Evolutionary conservation across 2,329 filamentous ascomycete genomes (phyloP), one percentile per base, ranked within the genome.

Genomic region (Juglanconis oblonga): DNA sequence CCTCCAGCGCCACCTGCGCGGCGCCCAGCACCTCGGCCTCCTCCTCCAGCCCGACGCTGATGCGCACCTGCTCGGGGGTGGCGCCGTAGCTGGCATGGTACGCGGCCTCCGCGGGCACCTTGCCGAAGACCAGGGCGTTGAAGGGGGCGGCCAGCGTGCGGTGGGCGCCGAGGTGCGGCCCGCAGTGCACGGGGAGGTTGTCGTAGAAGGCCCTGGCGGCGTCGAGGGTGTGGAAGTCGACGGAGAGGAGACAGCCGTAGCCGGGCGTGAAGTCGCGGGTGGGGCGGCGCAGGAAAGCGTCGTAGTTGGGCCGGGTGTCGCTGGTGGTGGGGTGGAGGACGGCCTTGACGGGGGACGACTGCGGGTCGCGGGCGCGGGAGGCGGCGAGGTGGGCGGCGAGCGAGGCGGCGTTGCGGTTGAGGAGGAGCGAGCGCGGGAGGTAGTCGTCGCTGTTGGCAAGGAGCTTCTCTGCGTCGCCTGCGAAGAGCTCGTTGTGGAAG

Each of bases 121-220:
- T 76, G 3, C 74, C 72, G 64, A 76, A 81, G 3, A 77, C 68
- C n/a, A 75, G 65, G 62, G 76, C 73, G 59, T 77, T 79, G 64
- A 82, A 84, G 0, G 79, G 73, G 38, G 82, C 62, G 35, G 75
- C 74, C 2, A 86, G 70, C 9, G 81, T 84, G 55, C 77, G 70
- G 64, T 81, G 80, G 0, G 80, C 82, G 1, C 81, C 83, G 0
- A 86, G 71, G 64, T 84, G 81, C 1, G 82, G 82, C 0, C 81
- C 81, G 1, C 78, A 73, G 64, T 81, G 79, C 59, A 83, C 74
- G 13, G 77, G 72, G 5, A 81, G 67, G 33, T 69, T 71, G 59
- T 85, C 74, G 65, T 82, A 84, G 62, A 85, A 86, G 0, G 76
- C 75, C 3, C 62, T 67, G 0, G 80, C 74, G 0, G 71, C 61